A percentile compares a stretch with the other conserved stretches of the same genome.
Evolutionary conservation across 139 green algal genomes (phyloP).

Genomic region (Axilococcus clingmanii): DNA sequence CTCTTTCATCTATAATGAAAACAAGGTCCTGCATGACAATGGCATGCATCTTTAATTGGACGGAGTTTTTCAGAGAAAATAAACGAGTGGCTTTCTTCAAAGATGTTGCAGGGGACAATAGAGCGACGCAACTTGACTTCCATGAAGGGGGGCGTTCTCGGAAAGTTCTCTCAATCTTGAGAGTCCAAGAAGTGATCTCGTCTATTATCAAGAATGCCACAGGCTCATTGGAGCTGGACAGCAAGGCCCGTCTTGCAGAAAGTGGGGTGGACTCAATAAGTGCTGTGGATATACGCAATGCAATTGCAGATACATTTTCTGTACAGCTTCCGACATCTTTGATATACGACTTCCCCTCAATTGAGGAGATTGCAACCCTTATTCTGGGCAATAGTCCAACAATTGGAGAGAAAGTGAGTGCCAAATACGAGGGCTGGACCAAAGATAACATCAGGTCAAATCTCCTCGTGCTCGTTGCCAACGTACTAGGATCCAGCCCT

Average conservation of each 20-base stretch:
- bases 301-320: constrained; percentile 13
- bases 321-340: constrained; percentile 24
- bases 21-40: background rate
- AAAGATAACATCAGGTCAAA: background rate
- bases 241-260: constrained; percentile 28
- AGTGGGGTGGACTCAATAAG: constrained; percentile 41
- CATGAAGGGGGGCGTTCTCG: no score
- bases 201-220: background rate
- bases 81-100: background rate
- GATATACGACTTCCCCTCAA: constrained; percentile 47
- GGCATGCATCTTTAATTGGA: background rate
- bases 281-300: constrained; percentile 46
- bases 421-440: background rate
- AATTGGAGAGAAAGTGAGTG: background rate
- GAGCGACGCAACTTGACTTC: no score
- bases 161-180: no score
- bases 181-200: background rate
- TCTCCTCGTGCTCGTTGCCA: background rate
- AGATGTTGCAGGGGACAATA: background rate
- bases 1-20: background rate
- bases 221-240: constrained; percentile 13
- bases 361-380: constrained; percentile 24
- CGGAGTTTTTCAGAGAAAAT: background rate
- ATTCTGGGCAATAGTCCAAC: background rate
- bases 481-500: background rate